Conservation (phyloP, 1,284 basidiomycete species). For the Ustilago curta region DNA sequence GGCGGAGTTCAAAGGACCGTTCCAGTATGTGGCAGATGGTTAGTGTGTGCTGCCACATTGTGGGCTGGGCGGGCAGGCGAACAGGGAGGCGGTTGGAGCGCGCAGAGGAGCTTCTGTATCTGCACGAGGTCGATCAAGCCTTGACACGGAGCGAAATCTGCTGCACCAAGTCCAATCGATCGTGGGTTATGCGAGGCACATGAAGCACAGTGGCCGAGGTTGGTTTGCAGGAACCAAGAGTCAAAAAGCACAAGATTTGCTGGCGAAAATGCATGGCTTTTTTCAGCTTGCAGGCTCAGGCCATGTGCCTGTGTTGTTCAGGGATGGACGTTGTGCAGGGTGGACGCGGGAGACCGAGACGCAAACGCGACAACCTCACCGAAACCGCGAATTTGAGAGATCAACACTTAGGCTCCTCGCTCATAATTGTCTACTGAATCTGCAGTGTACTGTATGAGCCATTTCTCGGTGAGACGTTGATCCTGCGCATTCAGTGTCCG, state of each 20-base stretch:
- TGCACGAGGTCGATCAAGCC: not conserved
- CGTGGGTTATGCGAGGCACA: too few species aligned
- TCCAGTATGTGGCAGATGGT: not conserved
- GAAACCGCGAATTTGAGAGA: not conserved
- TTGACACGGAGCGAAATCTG: not conserved
- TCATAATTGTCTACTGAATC: not conserved
- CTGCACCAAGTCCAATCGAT: not conserved
- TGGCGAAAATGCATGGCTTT: too few species aligned
- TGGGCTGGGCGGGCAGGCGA: too few species aligned
- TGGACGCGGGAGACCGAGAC: not conserved
- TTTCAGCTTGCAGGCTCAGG: too few species aligned
- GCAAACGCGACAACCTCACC: not conserved
- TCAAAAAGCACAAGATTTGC: too few species aligned
- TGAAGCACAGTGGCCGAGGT: too few species aligned
- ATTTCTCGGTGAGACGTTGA: slow-evolving; percentile 8
- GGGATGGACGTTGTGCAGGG: not conserved
- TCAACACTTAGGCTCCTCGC: not conserved
- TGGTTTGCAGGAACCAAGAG: too few species aligned
- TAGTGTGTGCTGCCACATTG: too few species aligned
- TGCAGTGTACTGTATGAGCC: not conserved
- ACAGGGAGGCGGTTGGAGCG: too few species aligned
- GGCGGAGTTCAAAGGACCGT: slow-evolving; percentile 1
- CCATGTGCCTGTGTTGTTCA: not conserved
- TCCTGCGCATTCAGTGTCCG: slow-evolving; percentile 5
- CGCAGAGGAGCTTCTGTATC: not conserved